Evolutionary conservation across 306 rosid genomes (phyloP).

Genomic region (Castanea crenata): DNA sequence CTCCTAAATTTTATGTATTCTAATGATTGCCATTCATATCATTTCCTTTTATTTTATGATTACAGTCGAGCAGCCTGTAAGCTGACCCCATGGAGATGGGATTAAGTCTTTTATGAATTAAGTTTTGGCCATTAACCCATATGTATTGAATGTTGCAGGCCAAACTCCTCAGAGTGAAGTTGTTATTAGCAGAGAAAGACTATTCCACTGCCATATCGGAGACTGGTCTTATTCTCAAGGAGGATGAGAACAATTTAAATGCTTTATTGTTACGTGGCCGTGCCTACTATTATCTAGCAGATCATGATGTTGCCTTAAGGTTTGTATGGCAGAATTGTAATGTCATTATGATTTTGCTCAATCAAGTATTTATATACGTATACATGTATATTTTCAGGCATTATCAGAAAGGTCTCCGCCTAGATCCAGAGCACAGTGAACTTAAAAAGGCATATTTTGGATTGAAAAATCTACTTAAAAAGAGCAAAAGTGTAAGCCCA

Average conservation of each 20-base stretch:
- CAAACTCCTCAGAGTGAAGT: slow-evolving; percentile 68
- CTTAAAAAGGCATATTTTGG: slow-evolving; percentile 96
- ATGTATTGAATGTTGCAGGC: slow-evolving; percentile 60
- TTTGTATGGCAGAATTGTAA: slow-evolving; percentile 28
- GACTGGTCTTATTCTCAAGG: slow-evolving; percentile 80
- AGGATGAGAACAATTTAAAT: slow-evolving; percentile 83
- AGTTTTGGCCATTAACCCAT: slow-evolving; percentile 16
- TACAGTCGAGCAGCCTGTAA: slow-evolving; percentile 11
- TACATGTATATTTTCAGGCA: slow-evolving; percentile 57
- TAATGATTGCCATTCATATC: slow-evolving; percentile 1
- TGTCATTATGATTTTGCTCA: neutral
- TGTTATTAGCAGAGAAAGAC: slow-evolving; percentile 74
- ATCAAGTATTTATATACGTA: slow-evolving; percentile 2
- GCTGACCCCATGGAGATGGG: slow-evolving; percentile 12
- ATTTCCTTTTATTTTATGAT: slow-evolving; percentile 9
- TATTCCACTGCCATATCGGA: slow-evolving; percentile 78
- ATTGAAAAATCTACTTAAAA: slow-evolving; percentile 87
- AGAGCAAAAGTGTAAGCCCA: slow-evolving; percentile 76
- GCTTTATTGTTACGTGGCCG: slow-evolving; percentile 88
- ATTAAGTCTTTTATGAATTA: slow-evolving; percentile 11
- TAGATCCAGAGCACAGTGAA: slow-evolving; percentile 90
- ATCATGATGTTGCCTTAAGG: slow-evolving; percentile 97
- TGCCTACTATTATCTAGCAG: slow-evolving; percentile 95
- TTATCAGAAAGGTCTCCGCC: slow-evolving; percentile 96
- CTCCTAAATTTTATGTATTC: neutral